phyloP scores from a whole-genome alignment of 1,284 basidiomycete genomes.

The Phellopilus nigrolimitatus region DNA sequence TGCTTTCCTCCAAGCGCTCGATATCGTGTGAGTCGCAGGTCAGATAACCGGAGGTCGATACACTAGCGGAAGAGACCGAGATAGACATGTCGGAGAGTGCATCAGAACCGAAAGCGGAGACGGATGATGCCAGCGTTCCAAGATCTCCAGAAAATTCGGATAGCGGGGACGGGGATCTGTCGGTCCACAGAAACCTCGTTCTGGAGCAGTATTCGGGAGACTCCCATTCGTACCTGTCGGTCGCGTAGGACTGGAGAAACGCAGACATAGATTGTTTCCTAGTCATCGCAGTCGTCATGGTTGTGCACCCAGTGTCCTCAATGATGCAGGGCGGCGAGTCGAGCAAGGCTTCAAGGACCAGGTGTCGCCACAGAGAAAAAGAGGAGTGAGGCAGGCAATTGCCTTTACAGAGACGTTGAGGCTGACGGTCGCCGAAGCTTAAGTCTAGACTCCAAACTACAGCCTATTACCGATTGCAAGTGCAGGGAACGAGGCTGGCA shows the following conservation, averaged over 20 bases:
- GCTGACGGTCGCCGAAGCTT: no score
- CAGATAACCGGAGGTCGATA: neutral
- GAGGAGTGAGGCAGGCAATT: no score
- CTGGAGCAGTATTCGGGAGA: conserved; percentile 5
- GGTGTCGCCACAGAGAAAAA: no score
- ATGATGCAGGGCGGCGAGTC: no score
- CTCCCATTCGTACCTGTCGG: conserved; percentile 17
- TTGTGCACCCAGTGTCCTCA: no score
- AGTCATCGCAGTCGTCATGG: neutral
- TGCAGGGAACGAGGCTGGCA: no score
- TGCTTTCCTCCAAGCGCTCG: neutral
- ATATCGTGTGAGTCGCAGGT: no score
- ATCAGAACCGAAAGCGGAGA: conserved; percentile 5
- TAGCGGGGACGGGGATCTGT: neutral
- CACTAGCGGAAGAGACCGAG: neutral
- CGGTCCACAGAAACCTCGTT: conserved; percentile 7
- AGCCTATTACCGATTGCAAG: no score
- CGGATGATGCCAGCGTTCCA: neutral
- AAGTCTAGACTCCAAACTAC: no score
- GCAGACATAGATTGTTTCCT: neutral
- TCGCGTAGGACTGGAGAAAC: conserved; percentile 13
- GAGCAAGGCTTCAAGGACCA: no score
- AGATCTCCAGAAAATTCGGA: neutral
- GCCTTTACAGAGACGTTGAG: no score
- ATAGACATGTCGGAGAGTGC: conserved; percentile 16